These are phyloP conservation scores for Pezicula radicicola DNA, from an alignment of 2,329 filamentous ascomycete species.

Conservation along the genomic window DNA sequence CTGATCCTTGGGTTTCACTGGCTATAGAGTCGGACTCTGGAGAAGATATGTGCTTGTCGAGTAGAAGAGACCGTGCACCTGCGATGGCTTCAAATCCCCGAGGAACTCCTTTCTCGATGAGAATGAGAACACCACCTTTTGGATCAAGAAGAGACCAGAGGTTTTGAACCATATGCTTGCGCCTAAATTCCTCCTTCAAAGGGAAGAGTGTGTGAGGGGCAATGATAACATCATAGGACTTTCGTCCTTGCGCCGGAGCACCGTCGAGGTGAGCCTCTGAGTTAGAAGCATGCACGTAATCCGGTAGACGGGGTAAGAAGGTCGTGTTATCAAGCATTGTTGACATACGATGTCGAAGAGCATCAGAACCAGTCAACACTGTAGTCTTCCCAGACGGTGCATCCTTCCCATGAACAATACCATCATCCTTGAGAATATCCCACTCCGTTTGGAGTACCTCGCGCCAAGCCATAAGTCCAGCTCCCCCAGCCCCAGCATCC, in stretches of 20 bases:
- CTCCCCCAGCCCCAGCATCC: conserved; percentile 73
- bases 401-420: conserved; percentile 36
- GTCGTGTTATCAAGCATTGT: conserved; percentile 82
- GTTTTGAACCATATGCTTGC: conserved; percentile 79
- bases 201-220: conserved; percentile 81
- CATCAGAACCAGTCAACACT: conserved; percentile 73
- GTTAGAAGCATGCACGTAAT: conserved; percentile 68
- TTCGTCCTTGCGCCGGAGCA: conserved; percentile 55
- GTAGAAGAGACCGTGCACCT: conserved; percentile 73
- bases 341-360: conserved; percentile 72
- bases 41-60: conserved; percentile 71
- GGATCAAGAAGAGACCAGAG: conserved; percentile 85
- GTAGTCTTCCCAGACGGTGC: conserved; percentile 72
- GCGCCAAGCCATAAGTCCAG: conserved; percentile 71
- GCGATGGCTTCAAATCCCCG: conserved; percentile 91
- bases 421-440: conserved; percentile 60
- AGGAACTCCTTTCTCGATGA: conserved; percentile 88
- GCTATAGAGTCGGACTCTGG: conserved; percentile 46
- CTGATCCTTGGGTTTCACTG: conserved; percentile 22
- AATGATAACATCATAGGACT: conserved; percentile 86
- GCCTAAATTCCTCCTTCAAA: conserved; percentile 70
- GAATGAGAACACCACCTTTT: conserved; percentile 79
- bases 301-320: conserved; percentile 87
- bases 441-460: conserved; percentile 80
- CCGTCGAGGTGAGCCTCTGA: conserved; percentile 60